Percentiles rank a stretch among this genome's conserved stretches.
Evolutionary conservation across 2,329 filamentous ascomycete species (phyloP).

Genomic region (Fusarium clavum): DNA sequence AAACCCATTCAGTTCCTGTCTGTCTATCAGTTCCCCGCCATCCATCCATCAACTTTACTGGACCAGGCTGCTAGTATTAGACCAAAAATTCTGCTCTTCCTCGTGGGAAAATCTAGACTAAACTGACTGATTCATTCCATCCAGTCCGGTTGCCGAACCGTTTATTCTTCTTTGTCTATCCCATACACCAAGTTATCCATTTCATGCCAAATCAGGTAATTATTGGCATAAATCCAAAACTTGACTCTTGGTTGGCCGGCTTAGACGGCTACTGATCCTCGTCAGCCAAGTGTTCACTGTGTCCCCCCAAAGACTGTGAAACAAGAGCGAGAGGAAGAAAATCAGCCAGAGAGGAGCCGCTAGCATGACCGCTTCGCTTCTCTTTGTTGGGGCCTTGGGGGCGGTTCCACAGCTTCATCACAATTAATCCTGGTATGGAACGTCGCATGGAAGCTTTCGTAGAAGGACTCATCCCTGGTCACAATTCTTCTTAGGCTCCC

Average conservation of each 20-base stretch:
- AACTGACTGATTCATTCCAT: constrained; percentile 40
- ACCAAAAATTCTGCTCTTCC: neutral
- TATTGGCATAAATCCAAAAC: neutral
- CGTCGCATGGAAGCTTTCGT: constrained; percentile 44
- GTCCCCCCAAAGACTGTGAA: constrained; percentile 9
- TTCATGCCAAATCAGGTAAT: constrained; percentile 23
- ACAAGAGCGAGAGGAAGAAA: constrained; percentile 1
- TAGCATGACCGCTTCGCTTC: neutral
- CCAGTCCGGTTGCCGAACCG: constrained; percentile 19
- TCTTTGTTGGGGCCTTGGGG: constrained; percentile 18
- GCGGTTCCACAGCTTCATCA: constrained; percentile 27
- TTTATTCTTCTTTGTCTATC: constrained; percentile 31
- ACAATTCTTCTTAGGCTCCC: constrained; percentile 23
- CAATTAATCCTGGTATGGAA: constrained; percentile 37
- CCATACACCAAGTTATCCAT: neutral
- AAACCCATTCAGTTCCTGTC: neutral
- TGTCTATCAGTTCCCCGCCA: neutral
- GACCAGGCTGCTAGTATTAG: neutral
- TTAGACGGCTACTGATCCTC: constrained; percentile 30
- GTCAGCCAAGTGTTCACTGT: constrained; percentile 24
- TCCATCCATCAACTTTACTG: neutral
- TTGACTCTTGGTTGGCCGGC: constrained; percentile 13
- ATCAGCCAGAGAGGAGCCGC: neutral
- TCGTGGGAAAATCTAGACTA: neutral
- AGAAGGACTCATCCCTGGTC: constrained; percentile 32